Evolutionary conservation across 306 rosid species (phyloP).

Genomic region (Myrica gale): DNA sequence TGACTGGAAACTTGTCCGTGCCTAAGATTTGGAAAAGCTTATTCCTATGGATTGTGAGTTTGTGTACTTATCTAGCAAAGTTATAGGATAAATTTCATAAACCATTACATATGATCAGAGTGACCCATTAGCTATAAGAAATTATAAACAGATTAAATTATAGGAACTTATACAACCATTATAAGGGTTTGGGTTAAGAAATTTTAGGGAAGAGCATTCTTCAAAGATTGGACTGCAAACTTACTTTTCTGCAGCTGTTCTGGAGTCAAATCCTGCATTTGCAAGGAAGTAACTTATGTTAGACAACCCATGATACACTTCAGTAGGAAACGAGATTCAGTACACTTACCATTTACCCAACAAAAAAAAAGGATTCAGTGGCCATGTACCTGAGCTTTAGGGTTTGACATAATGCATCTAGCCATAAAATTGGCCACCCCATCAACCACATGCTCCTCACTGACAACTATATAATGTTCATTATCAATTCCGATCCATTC

Average conservation of each 20-base stretch:
- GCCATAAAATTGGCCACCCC: conserved; percentile 96
- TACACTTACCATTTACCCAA: conserved; percentile 36
- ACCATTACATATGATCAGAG: too few species aligned
- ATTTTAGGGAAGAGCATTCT: conserved; percentile 10
- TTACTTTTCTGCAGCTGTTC: conserved; percentile 80
- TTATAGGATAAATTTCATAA: background rate
- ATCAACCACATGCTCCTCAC: conserved; percentile 88
- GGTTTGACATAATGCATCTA: conserved; percentile 76
- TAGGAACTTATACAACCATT: conserved; percentile 10
- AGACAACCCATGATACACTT: conserved; percentile 20
- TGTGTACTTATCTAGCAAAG: background rate
- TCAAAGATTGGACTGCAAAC: conserved; percentile 24
- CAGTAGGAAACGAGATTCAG: background rate
- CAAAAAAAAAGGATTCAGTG: too few species aligned
- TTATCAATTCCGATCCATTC: conserved; percentile 82
- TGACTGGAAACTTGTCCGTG: too few species aligned
- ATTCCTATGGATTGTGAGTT: background rate
- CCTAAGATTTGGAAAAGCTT: background rate
- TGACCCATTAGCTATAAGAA: background rate
- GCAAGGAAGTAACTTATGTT: conserved; percentile 22
- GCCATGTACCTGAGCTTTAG: conserved; percentile 60
- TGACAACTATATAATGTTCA: conserved; percentile 71
- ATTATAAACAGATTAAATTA: conserved; percentile 2
- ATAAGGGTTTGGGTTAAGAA: conserved; percentile 17
- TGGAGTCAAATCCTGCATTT: conserved; percentile 77